Evolutionary conservation across 306 rosid species (phyloP), one percentile per base, ranked within the genome.

Genomic region (Crotalaria pallida): DNA sequence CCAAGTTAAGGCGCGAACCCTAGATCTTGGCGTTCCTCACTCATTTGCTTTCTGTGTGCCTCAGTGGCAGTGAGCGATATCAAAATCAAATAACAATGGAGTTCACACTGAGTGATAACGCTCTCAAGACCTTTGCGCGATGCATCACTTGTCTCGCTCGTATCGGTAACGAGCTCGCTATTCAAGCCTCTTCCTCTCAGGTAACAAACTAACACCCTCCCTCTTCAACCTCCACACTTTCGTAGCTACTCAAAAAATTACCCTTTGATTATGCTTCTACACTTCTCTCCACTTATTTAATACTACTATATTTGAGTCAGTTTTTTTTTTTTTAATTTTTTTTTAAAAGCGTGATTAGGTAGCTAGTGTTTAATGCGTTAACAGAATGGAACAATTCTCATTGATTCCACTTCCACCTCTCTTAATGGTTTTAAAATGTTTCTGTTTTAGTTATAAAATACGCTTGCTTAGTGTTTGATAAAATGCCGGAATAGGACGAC

Each of bases 61-160:
- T n/a, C n/a, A 7, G 41, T 8, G 12, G 1, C 3, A 2, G 23
- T 2, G 52, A 12, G 29, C 0, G 27, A 5, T 40, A 13, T 4
- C 36, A 40, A 40, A 40, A 10, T 11, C 0, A 21, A 50, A 10
- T 3, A 6, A 6, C 2, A 70, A 93, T 88, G 98, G 98, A 94
- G 80, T 77, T 87, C 7, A 70, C 81, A 21, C 57, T 88, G 33
- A 86, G 94, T 73, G 96, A 89, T 19, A 90, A 88, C 72, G 85
- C 94, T 51, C 87, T 90, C 12, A 90, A 85, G 82, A 87, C 89
- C 79, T 87, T 90, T 43, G 79, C 96, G n/a, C 90, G 97, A 51
- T 85, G 94, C 76, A 77, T 93, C 88, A 88, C 96, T 23, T 93
- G 96, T 74, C 94, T 93, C 62, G 86, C 98, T 12, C 94, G 98